Conservation (phyloP, 1,284 basidiomycete species). For the Phellopilus nigrolimitatus region DNA sequence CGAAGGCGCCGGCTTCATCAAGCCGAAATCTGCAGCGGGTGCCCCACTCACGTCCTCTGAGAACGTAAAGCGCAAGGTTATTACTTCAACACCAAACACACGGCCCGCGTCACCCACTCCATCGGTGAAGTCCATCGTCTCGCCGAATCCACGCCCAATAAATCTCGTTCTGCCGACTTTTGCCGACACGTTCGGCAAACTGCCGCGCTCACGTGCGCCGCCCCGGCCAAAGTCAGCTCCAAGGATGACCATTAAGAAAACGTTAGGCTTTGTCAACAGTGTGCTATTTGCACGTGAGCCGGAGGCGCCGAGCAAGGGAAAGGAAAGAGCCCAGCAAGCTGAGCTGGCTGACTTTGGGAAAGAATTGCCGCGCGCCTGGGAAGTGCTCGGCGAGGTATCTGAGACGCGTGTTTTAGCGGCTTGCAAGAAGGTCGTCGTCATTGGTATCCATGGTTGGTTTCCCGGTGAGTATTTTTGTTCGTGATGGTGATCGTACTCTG, state of each 20-base stretch:
- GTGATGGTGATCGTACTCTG: background rate
- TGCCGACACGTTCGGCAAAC: conserved; percentile 76
- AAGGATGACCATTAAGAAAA: conserved; percentile 40
- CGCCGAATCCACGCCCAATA: conserved; percentile 35
- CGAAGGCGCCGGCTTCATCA: conserved; percentile 17
- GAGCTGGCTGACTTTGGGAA: conserved; percentile 48
- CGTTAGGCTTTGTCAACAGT: conserved; percentile 55
- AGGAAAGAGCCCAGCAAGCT: conserved; percentile 22
- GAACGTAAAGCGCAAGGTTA: conserved; percentile 35
- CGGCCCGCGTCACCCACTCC: conserved; percentile 42
- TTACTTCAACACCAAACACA: conserved; percentile 22
- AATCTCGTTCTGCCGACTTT: conserved; percentile 91
- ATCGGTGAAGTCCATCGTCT: conserved; percentile 33
- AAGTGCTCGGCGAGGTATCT: conserved; percentile 36
- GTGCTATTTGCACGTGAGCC: conserved; percentile 48
- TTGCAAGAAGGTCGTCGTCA: conserved; percentile 76
- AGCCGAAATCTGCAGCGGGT: background rate
- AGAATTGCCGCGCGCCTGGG: conserved; percentile 60
- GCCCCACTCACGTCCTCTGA: conserved; percentile 41
- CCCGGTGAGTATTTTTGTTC: conserved; percentile 48
- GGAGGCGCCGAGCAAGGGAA: conserved; percentile 21
- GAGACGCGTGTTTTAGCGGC: conserved; percentile 35
- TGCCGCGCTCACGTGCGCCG: conserved; percentile 71
- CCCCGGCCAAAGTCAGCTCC: conserved; percentile 29
- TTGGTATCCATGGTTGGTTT: conserved; percentile 84